Evolutionary conservation across 768 basidiomycete genomes (phyloP), one percentile per base, ranked within the genome.

Genomic region (Mycena filopes): DNA sequence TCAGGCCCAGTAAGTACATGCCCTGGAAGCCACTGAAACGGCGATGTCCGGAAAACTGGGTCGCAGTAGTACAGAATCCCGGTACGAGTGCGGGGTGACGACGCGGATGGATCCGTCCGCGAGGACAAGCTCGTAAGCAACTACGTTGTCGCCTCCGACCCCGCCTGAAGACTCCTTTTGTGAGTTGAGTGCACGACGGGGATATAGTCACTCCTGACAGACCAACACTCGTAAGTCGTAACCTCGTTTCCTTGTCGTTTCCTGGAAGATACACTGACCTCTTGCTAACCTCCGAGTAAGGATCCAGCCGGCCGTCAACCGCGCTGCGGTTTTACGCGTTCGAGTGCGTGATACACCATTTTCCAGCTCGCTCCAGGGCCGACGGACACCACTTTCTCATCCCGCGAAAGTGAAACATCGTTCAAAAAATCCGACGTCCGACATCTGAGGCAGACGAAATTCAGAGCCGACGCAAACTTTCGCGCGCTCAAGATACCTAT

Each of bases 1-100:
- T 71, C 25, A 71, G 12, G 69, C 68, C 65, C 62, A 65, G 54
- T 67, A 67, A 12, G 70, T n/a, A n/a, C n/a, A n/a, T n/a, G n/a
- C n/a, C n/a, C n/a, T n/a, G n/a, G n/a, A n/a, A n/a, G n/a, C n/a
- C n/a, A n/a, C n/a, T n/a, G n/a, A n/a, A n/a, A n/a, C n/a, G n/a
- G n/a, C n/a, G n/a, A n/a, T n/a, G n/a, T n/a, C n/a, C n/a, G n/a
- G n/a, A n/a, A n/a, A n/a, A n/a, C n/a, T n/a, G n/a, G n/a, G n/a
- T n/a, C n/a, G n/a, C n/a, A n/a, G n/a, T n/a, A n/a, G n/a, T n/a
- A n/a, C n/a, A n/a, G n/a, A 51, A 43, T 71, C 70, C 16, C 54
- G n/a, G 28, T 69, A 47, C 25, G 58, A 55, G 46, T 43, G 42
- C 28, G 42, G 48, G 15, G 64, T 67, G 12, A 50, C 69, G 18